phyloP scores from a whole-genome alignment of 257 asterid species.

The Craterostigma plantagineum region DNA sequence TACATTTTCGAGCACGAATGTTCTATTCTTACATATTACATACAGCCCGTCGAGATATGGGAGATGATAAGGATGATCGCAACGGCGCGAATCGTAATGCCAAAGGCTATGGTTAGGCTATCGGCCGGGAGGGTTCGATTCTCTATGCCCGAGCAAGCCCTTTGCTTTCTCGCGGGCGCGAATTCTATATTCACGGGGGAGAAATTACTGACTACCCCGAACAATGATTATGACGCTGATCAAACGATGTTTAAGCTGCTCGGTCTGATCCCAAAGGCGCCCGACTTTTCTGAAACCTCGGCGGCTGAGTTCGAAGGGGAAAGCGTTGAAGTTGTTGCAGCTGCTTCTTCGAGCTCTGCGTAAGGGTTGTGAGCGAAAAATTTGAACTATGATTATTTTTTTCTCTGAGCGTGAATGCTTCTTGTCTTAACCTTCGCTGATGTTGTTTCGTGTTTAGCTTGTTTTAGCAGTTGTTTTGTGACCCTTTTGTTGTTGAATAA shows the following conservation, averaged over 20 bases:
- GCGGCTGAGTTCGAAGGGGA: too few relatives aligned
- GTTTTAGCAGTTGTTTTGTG: too few relatives aligned
- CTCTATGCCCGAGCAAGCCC: constrained; percentile 87
- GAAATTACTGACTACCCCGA: constrained; percentile 86
- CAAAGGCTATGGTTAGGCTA: constrained; percentile 94
- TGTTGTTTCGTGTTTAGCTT: too few relatives aligned
- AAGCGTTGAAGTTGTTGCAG: too few relatives aligned
- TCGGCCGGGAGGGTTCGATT: constrained; percentile 95
- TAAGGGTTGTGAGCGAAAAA: too few relatives aligned
- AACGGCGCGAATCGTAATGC: constrained; percentile 90
- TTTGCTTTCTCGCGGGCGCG: constrained; percentile 97
- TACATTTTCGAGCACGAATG: background rate
- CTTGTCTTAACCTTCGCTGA: too few relatives aligned
- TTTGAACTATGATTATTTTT: too few relatives aligned
- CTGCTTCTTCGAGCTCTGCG: too few relatives aligned
- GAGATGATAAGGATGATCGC: constrained; percentile 98
- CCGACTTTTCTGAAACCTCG: constrained; percentile 31
- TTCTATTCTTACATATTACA: background rate
- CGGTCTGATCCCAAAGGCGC: constrained; percentile 88
- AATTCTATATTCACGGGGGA: constrained; percentile 96
- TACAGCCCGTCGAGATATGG: constrained; percentile 98
- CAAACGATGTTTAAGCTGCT: constrained; percentile 79
- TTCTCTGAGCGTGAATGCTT: too few relatives aligned
- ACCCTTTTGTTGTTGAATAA: too few relatives aligned
- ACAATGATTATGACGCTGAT: constrained; percentile 82